Evolutionary conservation across 805 yeast species (phyloP).

Genomic region (Cyberlindnera amylophila): DNA sequence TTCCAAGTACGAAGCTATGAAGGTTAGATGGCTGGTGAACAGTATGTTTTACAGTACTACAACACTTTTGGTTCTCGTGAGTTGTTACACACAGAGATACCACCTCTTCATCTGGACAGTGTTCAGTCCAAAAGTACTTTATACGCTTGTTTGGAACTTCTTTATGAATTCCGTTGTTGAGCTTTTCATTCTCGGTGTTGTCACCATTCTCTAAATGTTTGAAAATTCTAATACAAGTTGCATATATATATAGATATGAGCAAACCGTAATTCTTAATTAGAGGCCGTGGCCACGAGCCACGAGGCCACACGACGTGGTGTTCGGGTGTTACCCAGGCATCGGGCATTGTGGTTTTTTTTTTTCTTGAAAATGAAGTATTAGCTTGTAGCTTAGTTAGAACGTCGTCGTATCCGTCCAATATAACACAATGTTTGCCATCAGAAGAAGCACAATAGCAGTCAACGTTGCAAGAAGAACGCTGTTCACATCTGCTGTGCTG

Average conservation of each 20-base stretch:
- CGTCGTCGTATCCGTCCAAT: too few species aligned
- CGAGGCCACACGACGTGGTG: too few species aligned
- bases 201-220: not conserved
- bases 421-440: slow-evolving; percentile 7
- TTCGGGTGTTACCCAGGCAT: slow-evolving; percentile 2
- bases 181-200: slow-evolving; percentile 4
- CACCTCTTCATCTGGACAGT: slow-evolving; percentile 98
- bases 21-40: slow-evolving; percentile 22
- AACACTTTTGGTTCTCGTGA: slow-evolving; percentile 53
- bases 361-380: too few species aligned
- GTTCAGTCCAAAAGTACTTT: slow-evolving; percentile 87
- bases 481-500: slow-evolving; percentile 14
- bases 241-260: too few species aligned
- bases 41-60: slow-evolving; percentile 52
- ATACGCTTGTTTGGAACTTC: slow-evolving; percentile 70
- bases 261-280: too few species aligned
- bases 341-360: too few species aligned
- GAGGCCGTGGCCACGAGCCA: too few species aligned
- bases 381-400: too few species aligned
- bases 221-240: not conserved
- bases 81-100: slow-evolving; percentile 72
- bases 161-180: slow-evolving; percentile 40
- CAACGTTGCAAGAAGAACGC: slow-evolving; percentile 9
- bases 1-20: slow-evolving; percentile 34
- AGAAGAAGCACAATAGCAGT: slow-evolving; percentile 2